Evolutionary conservation across 306 rosid species (phyloP), one percentile per base, ranked within the genome.

Genomic region (Cucurbita argyrosperma): DNA sequence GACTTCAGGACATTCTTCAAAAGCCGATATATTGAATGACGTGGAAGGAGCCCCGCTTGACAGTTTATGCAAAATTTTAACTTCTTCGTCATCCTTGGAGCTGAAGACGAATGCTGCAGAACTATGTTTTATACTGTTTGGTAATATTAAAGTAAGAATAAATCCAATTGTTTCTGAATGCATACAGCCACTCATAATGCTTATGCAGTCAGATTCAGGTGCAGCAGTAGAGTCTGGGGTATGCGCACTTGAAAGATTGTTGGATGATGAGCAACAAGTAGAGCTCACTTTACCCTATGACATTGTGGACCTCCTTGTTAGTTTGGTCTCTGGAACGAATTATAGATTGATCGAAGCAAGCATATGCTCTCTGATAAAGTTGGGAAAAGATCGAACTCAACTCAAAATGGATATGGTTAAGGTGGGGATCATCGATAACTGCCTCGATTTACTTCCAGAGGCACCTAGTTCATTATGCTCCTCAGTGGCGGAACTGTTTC

Each of bases 381-480:
- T 94, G 84, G 96, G 96, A 72, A 94, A 91, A 77, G 97, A 94
- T 79, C 88, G 92, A 80, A 94, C 95, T 37, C 89, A 83, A 45
- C 78, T 87, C 83, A 90, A 94, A 85, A 79, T 84, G 49, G 92
- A 83, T 76, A 94, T 94, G 98, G 94, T 94, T 74, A 78, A 89
- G 78, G 87, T 89, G 83, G 98, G 95, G 51, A 80, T 94, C 66
- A 79, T 94, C 57, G 86, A 87, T 71, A 89, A 85, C 77, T 90
- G 95, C 82, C 96, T 90, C 63, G 83, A 85, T 80, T 78, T 94
- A 73, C 90, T 94, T 56, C 88, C 92, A 60, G 79, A 82, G 74
- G 90, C 90, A 60, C 90, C 96, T 70, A 90, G 90, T 86, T 94
- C 95, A 58, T 70, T 90, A 77, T 94, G 98, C 84, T 94, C 97